These are phyloP conservation scores for Alternaria sp. DNA, from an alignment of 2,329 filamentous ascomycete genomes.

Conservation along the genomic window DNA sequence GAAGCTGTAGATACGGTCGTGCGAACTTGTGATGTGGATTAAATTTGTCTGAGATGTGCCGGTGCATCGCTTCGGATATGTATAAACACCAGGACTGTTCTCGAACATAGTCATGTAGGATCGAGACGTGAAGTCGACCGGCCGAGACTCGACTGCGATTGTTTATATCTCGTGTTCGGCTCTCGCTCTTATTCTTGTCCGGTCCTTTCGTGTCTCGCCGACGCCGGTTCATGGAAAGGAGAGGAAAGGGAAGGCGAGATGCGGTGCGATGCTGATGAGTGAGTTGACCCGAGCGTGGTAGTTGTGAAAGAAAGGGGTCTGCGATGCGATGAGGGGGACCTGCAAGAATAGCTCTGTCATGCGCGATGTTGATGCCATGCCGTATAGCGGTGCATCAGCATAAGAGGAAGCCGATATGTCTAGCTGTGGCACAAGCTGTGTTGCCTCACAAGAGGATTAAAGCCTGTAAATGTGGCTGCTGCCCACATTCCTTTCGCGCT, in stretches of 20 bases:
- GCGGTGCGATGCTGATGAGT: neutral
- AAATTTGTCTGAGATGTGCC: neutral
- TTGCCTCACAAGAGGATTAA: neutral
- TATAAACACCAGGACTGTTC: neutral
- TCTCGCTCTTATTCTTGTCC: neutral
- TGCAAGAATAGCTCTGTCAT: neutral
- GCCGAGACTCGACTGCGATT: neutral
- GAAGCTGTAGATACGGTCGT: neutral
- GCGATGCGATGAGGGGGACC: neutral
- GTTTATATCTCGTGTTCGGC: neutral
- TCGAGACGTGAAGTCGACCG: neutral
- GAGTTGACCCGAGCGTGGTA: neutral
- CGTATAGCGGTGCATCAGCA: neutral
- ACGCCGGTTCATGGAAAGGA: neutral
- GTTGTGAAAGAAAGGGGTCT: neutral
- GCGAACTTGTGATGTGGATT: neutral
- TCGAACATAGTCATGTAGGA: neutral
- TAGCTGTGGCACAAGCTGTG: neutral
- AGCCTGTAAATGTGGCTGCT: neutral
- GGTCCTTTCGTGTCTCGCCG: neutral
- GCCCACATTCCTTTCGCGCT: neutral
- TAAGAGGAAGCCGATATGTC: neutral
- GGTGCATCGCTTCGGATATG: neutral
- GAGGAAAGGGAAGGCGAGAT: neutral
- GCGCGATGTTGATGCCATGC: neutral